These are phyloP conservation scores for Fagopyrum homotropicum DNA, from an alignment of 148 eudicot species.

Conservation along the genomic window DNA sequence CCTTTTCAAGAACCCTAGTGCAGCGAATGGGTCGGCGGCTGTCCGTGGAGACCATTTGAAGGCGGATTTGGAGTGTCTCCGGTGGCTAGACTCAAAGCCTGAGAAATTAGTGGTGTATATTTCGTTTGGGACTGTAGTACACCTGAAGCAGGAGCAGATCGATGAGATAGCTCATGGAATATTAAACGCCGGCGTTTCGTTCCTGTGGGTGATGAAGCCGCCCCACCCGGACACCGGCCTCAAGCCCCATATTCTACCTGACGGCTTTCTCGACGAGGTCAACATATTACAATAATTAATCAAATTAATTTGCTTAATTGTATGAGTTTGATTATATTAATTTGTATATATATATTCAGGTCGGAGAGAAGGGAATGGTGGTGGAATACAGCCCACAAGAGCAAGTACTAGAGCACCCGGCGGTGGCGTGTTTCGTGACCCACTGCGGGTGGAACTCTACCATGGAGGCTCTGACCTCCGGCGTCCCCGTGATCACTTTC, in stretches of 20 bases:
- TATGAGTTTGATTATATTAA: neutral
- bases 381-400: slow-evolving; percentile 73
- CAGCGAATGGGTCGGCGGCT: neutral
- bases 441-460: slow-evolving; percentile 99
- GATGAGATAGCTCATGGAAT: slow-evolving; percentile 67
- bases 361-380: slow-evolving; percentile 23
- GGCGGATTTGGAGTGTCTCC: slow-evolving; percentile 35
- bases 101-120: slow-evolving; percentile 55
- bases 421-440: slow-evolving; percentile 68
- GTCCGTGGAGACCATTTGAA: slow-evolving; percentile 44
- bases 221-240: slow-evolving; percentile 27
- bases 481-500: slow-evolving; percentile 72
- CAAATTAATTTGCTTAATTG: neutral
- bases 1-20: slow-evolving; percentile 30
- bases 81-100: slow-evolving; percentile 54
- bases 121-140: slow-evolving; percentile 65
- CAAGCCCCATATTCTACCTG: slow-evolving; percentile 27
- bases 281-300: neutral
- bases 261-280: slow-evolving; percentile 12
- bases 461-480: slow-evolving; percentile 53
- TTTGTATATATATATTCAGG: neutral
- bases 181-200: slow-evolving; percentile 35
- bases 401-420: slow-evolving; percentile 54
- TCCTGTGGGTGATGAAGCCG: slow-evolving; percentile 73
- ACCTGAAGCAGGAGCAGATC: slow-evolving; percentile 52